These are phyloP conservation scores for Dittrichia graveolens DNA, from an alignment of 129 eudicot species.

Conservation along the genomic window DNA sequence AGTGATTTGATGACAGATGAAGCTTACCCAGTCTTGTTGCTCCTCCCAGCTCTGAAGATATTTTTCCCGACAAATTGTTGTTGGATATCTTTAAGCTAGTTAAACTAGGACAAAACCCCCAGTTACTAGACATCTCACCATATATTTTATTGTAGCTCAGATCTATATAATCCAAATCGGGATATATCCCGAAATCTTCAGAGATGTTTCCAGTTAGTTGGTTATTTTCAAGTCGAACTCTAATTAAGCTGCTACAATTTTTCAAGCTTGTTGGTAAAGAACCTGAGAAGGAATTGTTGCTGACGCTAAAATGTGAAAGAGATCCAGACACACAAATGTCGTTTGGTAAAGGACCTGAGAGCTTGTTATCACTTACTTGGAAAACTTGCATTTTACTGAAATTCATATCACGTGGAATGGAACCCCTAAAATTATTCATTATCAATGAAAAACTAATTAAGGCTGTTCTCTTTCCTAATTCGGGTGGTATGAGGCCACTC, in stretches of 20 bases:
- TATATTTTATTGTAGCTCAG: slow-evolving; percentile 26
- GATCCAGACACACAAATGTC: slow-evolving; percentile 22
- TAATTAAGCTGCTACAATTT: slow-evolving; percentile 22
- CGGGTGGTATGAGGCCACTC: slow-evolving; percentile 8
- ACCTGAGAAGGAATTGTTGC: slow-evolving; percentile 23
- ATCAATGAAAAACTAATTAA: not conserved
- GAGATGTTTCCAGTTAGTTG: slow-evolving; percentile 5
- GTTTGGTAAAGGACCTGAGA: slow-evolving; percentile 27
- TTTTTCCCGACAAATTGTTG: slow-evolving; percentile 33
- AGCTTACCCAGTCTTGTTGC: slow-evolving; percentile 9
- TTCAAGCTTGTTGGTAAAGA: slow-evolving; percentile 38
- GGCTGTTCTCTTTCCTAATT: slow-evolving; percentile 15
- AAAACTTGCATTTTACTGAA: not conserved
- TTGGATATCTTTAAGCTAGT: slow-evolving; percentile 23
- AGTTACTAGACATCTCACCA: slow-evolving; percentile 33
- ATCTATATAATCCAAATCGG: slow-evolving; percentile 20
- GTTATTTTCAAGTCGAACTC: not conserved
- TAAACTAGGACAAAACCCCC: slow-evolving; percentile 29
- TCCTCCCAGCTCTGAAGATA: slow-evolving; percentile 28
- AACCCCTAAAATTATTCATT: slow-evolving; percentile 23
- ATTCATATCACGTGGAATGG: slow-evolving; percentile 29
- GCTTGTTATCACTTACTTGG: not conserved
- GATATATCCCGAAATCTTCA: slow-evolving; percentile 35
- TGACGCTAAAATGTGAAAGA: not conserved
- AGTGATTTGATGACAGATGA: slow-evolving; percentile 39